These are phyloP conservation scores for Heimioporus retisporus DNA, from an alignment of 1,284 basidiomycete genomes.

Conservation along the genomic window DNA sequence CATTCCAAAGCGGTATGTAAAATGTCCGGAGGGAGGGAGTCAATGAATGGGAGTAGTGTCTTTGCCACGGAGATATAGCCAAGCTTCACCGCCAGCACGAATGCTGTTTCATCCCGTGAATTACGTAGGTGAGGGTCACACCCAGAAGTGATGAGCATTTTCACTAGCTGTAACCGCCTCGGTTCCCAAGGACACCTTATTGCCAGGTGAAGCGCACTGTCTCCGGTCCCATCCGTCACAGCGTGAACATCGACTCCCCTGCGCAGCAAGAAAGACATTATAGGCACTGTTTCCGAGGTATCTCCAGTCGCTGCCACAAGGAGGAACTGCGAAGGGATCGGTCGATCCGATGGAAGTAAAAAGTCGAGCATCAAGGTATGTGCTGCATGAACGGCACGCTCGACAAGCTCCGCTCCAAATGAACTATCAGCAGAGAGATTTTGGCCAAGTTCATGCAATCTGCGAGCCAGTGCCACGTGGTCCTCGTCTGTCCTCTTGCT, in stretches of 20 bases:
- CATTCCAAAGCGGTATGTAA: too few relatives aligned
- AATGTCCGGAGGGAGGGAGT: too few relatives aligned
- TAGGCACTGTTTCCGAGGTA: background rate
- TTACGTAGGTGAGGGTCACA: background rate
- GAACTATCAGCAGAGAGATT: background rate
- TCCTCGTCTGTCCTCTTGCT: background rate
- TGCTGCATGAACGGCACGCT: background rate
- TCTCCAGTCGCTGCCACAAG: background rate
- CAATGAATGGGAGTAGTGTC: too few relatives aligned
- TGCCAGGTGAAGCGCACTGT: conserved; percentile 6
- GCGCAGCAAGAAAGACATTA: background rate
- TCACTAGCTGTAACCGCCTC: background rate
- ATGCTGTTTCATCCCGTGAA: background rate
- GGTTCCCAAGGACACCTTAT: conserved; percentile 6
- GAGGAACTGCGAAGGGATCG: background rate
- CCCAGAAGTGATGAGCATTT: background rate
- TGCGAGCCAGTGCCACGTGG: background rate
- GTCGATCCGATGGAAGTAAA: conserved; percentile 1
- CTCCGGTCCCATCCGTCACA: background rate
- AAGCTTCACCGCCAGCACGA: too few relatives aligned
- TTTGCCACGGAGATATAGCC: too few relatives aligned
- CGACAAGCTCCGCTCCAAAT: background rate
- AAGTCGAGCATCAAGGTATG: conserved; percentile 1
- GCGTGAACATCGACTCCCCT: background rate
- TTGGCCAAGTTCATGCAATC: conserved; percentile 1